Evolutionary conservation across 345 rosid species (phyloP).

Genomic region (Physaria fendleri): DNA sequence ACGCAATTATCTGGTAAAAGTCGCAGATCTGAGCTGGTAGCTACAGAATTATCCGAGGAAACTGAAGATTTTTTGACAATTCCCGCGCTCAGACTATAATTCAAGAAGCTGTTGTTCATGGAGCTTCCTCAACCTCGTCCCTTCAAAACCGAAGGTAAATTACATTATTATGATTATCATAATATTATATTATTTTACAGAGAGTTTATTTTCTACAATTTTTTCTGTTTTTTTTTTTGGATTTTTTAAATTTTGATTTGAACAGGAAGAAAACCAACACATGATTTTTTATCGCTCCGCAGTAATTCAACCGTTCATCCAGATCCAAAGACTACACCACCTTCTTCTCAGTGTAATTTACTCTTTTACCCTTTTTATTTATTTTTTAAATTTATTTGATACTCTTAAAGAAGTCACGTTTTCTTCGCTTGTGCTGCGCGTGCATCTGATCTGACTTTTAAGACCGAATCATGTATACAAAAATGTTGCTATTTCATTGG

Average conservation of each 20-base stretch:
- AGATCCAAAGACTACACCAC: conserved; percentile 51
- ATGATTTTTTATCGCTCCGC: conserved; percentile 87
- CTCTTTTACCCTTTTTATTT: conserved; percentile 18
- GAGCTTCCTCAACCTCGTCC: conserved; percentile 84
- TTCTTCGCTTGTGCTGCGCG: conserved; percentile 38
- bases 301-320: conserved; percentile 64
- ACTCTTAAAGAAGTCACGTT: conserved; percentile 31
- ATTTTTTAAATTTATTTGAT: neutral
- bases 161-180: neutral
- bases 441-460: conserved; percentile 40
- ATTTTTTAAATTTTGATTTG: conserved; percentile 25
- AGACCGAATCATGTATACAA: conserved; percentile 24
- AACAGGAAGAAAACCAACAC: conserved; percentile 83
- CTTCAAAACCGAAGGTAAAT: conserved; percentile 72
- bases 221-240: neutral
- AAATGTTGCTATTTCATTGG: conserved; percentile 20
- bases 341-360: conserved; percentile 49
- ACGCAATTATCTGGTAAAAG: neutral
- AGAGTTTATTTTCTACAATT: neutral
- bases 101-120: conserved; percentile 35
- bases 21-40: conserved; percentile 38
- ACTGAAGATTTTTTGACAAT: neutral
- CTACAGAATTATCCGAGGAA: neutral
- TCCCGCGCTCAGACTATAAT: neutral
- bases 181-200: neutral